phyloP scores from a whole-genome alignment of 768 basidiomycete genomes.

The Lentinula detonsa region DNA sequence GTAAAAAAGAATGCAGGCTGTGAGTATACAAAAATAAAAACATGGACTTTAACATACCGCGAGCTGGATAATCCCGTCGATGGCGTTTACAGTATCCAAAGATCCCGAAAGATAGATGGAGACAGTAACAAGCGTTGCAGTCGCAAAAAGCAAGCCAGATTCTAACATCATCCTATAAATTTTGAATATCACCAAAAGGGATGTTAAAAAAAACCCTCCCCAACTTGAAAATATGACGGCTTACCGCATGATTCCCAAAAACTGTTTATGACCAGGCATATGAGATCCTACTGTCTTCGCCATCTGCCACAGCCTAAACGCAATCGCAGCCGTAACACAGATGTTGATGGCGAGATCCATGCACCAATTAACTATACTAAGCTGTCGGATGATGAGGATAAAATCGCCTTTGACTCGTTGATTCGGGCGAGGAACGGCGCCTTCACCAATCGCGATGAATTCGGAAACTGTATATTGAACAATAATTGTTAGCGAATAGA shows the following conservation, averaged over 20 bases:
- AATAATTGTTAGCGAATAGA: background rate
- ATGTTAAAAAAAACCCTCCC: background rate
- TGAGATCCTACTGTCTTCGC: background rate
- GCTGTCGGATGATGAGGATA: background rate
- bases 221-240: background rate
- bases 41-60: background rate
- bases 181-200: background rate
- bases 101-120: background rate
- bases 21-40: too few relatives aligned
- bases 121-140: slow-evolving; percentile 2
- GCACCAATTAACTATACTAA: background rate
- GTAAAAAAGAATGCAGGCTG: background rate
- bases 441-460: slow-evolving; percentile 4
- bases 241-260: background rate
- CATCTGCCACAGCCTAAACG: slow-evolving; percentile 2
- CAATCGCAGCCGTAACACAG: slow-evolving; percentile 3
- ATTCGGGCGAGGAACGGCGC: background rate
- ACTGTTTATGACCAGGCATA: background rate
- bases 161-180: slow-evolving; percentile 1
- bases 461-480: background rate
- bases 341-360: slow-evolving; percentile 7
- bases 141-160: slow-evolving; percentile 3
- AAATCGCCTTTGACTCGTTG: background rate
- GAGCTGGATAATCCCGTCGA: slow-evolving; percentile 4
- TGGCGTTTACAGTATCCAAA: slow-evolving; percentile 2